These are phyloP conservation scores for Paecilomyces dactylethromorphus DNA, from an alignment of 2,329 filamentous ascomycete species.

Conservation along the genomic window DNA sequence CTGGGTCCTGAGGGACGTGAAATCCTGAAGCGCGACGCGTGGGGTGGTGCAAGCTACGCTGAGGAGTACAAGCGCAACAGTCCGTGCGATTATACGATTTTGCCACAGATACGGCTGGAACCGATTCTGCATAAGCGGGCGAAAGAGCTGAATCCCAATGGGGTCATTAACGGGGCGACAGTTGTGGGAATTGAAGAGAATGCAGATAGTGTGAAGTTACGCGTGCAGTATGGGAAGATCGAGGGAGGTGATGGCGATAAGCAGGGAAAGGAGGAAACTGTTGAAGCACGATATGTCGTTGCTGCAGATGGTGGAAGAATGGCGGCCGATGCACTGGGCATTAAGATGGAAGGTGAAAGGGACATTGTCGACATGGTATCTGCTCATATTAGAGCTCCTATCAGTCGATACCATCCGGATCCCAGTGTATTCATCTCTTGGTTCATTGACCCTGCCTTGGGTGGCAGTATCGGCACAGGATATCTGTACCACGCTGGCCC, in stretches of 20 bases:
- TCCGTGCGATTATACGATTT: slow-evolving; percentile 20
- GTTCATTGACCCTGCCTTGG: slow-evolving; percentile 27
- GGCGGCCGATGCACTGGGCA: slow-evolving; percentile 21
- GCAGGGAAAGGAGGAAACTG: slow-evolving; percentile 2
- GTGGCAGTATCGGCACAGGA: slow-evolving; percentile 25
- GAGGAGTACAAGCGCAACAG: slow-evolving; percentile 17
- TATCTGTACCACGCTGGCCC: slow-evolving; percentile 30
- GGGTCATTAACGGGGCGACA: slow-evolving; percentile 19
- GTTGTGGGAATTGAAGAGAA: slow-evolving; percentile 16
- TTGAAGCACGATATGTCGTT: slow-evolving; percentile 22
- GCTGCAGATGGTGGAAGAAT: slow-evolving; percentile 26
- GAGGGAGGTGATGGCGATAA: neutral
- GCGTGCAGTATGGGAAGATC: slow-evolving; percentile 2
- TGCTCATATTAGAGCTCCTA: slow-evolving; percentile 22
- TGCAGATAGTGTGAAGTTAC: slow-evolving; percentile 15
- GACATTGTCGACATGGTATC: slow-evolving; percentile 29
- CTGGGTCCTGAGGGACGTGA: slow-evolving; percentile 21
- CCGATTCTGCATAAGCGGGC: slow-evolving; percentile 24
- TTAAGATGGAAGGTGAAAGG: slow-evolving; percentile 21
- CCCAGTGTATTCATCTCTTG: slow-evolving; percentile 26
- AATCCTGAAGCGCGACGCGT: slow-evolving; percentile 21
- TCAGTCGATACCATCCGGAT: slow-evolving; percentile 20
- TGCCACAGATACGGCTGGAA: slow-evolving; percentile 32
- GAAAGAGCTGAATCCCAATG: slow-evolving; percentile 20
- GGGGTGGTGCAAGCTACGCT: slow-evolving; percentile 19